Conservation (phyloP, 495 filamentous ascomycete genomes). For the Zalerion maritima region DNA sequence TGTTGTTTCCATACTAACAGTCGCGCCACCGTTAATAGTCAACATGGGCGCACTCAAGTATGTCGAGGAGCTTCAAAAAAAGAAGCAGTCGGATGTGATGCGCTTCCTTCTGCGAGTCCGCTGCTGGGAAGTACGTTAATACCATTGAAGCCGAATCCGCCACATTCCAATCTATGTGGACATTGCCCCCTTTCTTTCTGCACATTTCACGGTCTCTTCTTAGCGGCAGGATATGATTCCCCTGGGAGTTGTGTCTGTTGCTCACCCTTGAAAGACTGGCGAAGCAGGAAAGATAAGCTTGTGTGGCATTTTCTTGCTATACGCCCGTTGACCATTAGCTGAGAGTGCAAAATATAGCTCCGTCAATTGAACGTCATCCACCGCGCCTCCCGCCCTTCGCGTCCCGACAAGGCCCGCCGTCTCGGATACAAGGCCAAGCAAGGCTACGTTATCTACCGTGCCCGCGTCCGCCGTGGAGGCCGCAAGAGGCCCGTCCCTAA, state of each 20-base stretch:
- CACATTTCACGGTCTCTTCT: slow-evolving; percentile 8
- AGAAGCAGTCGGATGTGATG: slow-evolving; percentile 99
- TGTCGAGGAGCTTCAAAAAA: slow-evolving; percentile 99
- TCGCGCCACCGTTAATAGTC: slow-evolving; percentile 20
- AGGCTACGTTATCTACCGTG: slow-evolving; percentile 99
- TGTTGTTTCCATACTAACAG: too few relatives aligned
- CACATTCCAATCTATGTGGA: slow-evolving; percentile 18
- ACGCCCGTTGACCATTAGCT: slow-evolving; percentile 99
- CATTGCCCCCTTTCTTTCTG: slow-evolving; percentile 14
- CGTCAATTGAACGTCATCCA: slow-evolving; percentile 98
- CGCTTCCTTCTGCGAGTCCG: slow-evolving; percentile 98
- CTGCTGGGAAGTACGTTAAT: slow-evolving; percentile 98
- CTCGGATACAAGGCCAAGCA: slow-evolving; percentile 99
- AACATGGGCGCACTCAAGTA: slow-evolving; percentile 95
- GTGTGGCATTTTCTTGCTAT: slow-evolving; percentile 78
- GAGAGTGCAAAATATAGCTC: slow-evolving; percentile 99
- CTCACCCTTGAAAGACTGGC: too few relatives aligned
- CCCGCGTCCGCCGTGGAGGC: slow-evolving; percentile 92
- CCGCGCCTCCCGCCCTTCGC: slow-evolving; percentile 93
- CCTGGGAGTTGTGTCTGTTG: too few relatives aligned
- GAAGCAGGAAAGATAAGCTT: too few relatives aligned
- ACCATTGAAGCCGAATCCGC: too few relatives aligned
- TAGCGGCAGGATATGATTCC: too few relatives aligned
- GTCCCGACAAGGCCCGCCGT: slow-evolving; percentile 98
- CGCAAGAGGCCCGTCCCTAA: slow-evolving; percentile 91